A percentile compares a stretch with the other conserved stretches of the same genome.
Conservation (phyloP, 352 stramenopile species). For the Phytophthora palmivora region DNA sequence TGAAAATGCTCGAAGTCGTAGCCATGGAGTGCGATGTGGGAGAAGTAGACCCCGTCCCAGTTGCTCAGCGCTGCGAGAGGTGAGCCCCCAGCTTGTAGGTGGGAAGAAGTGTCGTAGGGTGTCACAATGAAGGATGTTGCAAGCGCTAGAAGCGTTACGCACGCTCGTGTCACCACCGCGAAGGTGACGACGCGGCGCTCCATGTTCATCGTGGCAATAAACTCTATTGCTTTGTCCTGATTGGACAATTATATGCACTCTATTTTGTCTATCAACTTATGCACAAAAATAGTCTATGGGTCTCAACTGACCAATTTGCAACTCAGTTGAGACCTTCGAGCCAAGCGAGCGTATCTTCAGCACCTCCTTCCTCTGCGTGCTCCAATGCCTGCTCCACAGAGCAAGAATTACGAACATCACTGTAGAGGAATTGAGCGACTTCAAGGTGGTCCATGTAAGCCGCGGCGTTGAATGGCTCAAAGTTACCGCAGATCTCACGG, state of each 20-base stretch:
- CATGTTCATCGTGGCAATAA: slow-evolving; percentile 8
- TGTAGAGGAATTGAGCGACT: slow-evolving; percentile 59
- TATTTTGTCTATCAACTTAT: slow-evolving; percentile 23
- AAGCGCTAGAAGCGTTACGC: slow-evolving; percentile 54
- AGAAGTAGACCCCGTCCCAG: slow-evolving; percentile 90
- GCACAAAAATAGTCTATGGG: slow-evolving; percentile 26
- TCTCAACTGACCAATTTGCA: slow-evolving; percentile 21
- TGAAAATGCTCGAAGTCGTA: slow-evolving; percentile 90
- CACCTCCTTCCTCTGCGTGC: slow-evolving; percentile 69
- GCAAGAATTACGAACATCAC: slow-evolving; percentile 51
- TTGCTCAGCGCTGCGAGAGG: slow-evolving; percentile 62
- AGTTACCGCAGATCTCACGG: slow-evolving; percentile 48
- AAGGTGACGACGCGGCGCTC: slow-evolving; percentile 53
- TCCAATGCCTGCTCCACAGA: slow-evolving; percentile 62
- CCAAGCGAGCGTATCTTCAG: slow-evolving; percentile 66
- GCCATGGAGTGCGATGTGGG: slow-evolving; percentile 69
- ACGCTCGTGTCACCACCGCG: slow-evolving; percentile 52
- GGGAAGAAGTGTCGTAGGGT: slow-evolving; percentile 78
- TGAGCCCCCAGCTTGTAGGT: slow-evolving; percentile 31
- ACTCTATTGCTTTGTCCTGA: slow-evolving; percentile 16
- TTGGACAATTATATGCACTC: slow-evolving; percentile 37
- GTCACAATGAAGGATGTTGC: slow-evolving; percentile 54
- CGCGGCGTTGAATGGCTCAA: slow-evolving; percentile 70
- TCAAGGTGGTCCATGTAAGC: slow-evolving; percentile 80
- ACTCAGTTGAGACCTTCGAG: slow-evolving; percentile 54